phyloP scores from a whole-genome alignment of 768 basidiomycete genomes.

The Suillus plorans region DNA sequence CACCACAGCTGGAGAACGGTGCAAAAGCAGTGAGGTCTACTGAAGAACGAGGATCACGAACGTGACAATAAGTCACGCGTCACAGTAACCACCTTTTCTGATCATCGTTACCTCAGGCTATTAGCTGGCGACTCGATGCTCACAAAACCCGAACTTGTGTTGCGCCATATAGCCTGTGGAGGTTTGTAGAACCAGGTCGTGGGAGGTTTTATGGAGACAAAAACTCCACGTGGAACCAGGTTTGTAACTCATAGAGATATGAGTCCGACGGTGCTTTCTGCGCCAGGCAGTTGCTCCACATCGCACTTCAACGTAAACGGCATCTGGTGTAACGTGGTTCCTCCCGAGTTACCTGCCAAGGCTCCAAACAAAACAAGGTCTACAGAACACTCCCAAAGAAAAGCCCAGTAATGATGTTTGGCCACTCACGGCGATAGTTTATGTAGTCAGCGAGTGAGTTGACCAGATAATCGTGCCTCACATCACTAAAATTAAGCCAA shows the following conservation, averaged over 20 bases:
- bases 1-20: slow-evolving; percentile 5
- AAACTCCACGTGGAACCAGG: neutral
- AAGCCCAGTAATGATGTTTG: neutral
- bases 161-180: neutral
- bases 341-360: neutral
- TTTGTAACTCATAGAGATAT: neutral
- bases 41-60: slow-evolving; percentile 19
- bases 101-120: slow-evolving; percentile 2
- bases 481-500: neutral
- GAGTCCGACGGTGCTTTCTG: neutral
- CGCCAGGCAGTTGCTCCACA: neutral
- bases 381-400: neutral
- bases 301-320: neutral
- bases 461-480: neutral
- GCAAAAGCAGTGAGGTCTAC: slow-evolving; percentile 9
- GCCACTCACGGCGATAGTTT: neutral
- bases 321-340: neutral
- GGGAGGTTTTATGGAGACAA: neutral
- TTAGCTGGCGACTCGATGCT: neutral
- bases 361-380: neutral
- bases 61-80: slow-evolving; percentile 10
- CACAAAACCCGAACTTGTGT: neutral
- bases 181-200: neutral
- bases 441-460: neutral
- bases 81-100: slow-evolving; percentile 23